phyloP scores from a whole-genome alignment of 2,329 filamentous ascomycete species.

The Apiospora koreana region DNA sequence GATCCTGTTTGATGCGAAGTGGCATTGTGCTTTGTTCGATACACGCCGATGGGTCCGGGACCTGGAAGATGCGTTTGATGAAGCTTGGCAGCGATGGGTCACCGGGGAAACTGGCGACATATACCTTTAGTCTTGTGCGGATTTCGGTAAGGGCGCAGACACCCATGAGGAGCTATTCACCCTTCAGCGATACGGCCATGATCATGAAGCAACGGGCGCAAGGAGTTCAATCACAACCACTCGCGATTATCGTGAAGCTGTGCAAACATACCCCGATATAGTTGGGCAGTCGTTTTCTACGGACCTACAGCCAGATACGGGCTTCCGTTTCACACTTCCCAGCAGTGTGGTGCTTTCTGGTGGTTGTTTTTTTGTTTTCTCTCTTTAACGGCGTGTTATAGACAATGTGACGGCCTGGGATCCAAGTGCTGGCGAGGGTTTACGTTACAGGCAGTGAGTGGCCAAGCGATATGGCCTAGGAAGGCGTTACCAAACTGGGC shows the following conservation, averaged over 20 bases:
- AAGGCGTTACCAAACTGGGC: constrained; percentile 23
- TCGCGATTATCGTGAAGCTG: not conserved
- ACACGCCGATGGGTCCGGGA: constrained; percentile 89
- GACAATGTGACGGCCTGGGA: constrained; percentile 33
- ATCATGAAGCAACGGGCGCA: constrained; percentile 2
- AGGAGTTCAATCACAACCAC: not conserved
- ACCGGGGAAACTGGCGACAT: constrained; percentile 88
- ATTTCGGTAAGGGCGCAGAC: not conserved
- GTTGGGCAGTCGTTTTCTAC: not conserved
- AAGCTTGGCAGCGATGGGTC: constrained; percentile 89
- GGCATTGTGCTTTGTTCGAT: constrained; percentile 86
- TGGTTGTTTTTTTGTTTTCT: not conserved
- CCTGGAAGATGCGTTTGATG: constrained; percentile 83
- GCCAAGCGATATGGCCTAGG: constrained; percentile 20
- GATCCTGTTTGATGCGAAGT: constrained; percentile 80
- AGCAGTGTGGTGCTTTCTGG: not conserved
- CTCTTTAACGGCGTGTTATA: constrained; percentile 23
- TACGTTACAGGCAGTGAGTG: constrained; percentile 16
- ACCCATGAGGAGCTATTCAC: not conserved
- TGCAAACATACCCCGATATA: no score
- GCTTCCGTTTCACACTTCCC: not conserved
- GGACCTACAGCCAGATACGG: not conserved
- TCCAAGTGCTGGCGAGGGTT: constrained; percentile 39
- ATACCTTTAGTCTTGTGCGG: constrained; percentile 55
- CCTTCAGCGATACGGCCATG: not conserved